phyloP scores from a whole-genome alignment of 2,329 filamentous ascomycete genomes.

The Phyllosticta citrichinensis region DNA sequence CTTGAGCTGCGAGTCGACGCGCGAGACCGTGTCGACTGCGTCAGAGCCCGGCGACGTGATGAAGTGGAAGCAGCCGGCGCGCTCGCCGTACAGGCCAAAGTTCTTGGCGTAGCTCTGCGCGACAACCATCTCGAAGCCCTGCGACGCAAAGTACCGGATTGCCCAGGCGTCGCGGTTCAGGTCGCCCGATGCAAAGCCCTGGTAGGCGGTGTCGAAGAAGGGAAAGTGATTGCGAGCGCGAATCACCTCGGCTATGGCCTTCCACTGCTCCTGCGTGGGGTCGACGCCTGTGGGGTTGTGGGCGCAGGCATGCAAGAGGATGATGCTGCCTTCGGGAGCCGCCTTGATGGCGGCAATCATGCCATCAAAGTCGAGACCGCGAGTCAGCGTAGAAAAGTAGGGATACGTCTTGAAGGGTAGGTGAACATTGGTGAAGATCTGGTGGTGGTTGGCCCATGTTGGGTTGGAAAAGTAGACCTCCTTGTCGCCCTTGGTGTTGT shows the following conservation, averaged over 20 bases:
- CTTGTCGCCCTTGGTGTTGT: slow-evolving; percentile 52
- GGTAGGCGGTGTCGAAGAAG: slow-evolving; percentile 97
- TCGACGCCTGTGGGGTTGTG: slow-evolving; percentile 98
- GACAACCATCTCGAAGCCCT: slow-evolving; percentile 62
- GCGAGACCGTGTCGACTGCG: slow-evolving; percentile 46
- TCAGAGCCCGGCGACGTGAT: slow-evolving; percentile 64
- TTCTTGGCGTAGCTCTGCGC: slow-evolving; percentile 47
- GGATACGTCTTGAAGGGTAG: slow-evolving; percentile 75
- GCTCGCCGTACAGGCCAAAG: slow-evolving; percentile 85
- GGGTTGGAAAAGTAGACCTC: slow-evolving; percentile 86
- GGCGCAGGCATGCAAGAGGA: slow-evolving; percentile 89
- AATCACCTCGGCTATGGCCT: slow-evolving; percentile 71
- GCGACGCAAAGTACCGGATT: slow-evolving; percentile 87
- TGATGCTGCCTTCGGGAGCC: slow-evolving; percentile 70
- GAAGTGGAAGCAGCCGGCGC: slow-evolving; percentile 92
- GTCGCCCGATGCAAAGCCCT: slow-evolving; percentile 92
- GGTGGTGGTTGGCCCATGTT: slow-evolving; percentile 98
- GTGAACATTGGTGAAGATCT: slow-evolving; percentile 90
- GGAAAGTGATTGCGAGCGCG: slow-evolving; percentile 77
- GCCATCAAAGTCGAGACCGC: slow-evolving; percentile 83
- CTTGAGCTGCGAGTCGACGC: slow-evolving; percentile 79
- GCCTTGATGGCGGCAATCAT: slow-evolving; percentile 61
- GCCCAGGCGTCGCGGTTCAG: slow-evolving; percentile 77
- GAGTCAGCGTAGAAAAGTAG: slow-evolving; percentile 84
- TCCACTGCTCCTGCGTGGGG: slow-evolving; percentile 89